A percentile compares a stretch with the other conserved stretches of the same genome.
Conservation (phyloP, 257 asterid species). For the Jaltomata sinuosa region DNA sequence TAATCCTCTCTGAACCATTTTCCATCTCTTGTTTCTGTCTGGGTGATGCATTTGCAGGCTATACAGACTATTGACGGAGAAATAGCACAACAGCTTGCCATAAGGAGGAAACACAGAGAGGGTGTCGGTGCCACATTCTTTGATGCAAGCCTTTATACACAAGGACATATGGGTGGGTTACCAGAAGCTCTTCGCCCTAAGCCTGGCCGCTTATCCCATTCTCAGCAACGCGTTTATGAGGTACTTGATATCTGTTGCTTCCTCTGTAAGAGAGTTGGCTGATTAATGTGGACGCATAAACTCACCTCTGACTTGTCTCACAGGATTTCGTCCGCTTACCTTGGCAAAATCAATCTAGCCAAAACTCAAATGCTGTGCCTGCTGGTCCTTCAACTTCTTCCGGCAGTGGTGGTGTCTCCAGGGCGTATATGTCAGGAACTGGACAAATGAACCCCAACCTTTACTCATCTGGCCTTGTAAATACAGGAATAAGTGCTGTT, state of each 20-base stretch:
- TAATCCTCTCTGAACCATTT: background rate
- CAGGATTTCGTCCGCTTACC: slow-evolving; percentile 98
- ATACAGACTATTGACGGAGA: slow-evolving; percentile 90
- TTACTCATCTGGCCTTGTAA: slow-evolving; percentile 49
- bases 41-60: slow-evolving; percentile 39
- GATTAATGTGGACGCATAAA: background rate
- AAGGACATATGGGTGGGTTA: slow-evolving; percentile 61
- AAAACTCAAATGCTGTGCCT: slow-evolving; percentile 57
- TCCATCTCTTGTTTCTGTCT: background rate
- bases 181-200: slow-evolving; percentile 97
- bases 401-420: slow-evolving; percentile 39
- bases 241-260: slow-evolving; percentile 22
- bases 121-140: slow-evolving; percentile 59
- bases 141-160: slow-evolving; percentile 62
- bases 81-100: slow-evolving; percentile 64
- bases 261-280: background rate
- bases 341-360: slow-evolving; percentile 83
- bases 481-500: slow-evolving; percentile 42
- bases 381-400: slow-evolving; percentile 59
- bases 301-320: background rate
- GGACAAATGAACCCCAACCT: slow-evolving; percentile 46
- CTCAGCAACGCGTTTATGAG: slow-evolving; percentile 98
- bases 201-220: slow-evolving; percentile 83
- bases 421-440: slow-evolving; percentile 43
- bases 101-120: slow-evolving; percentile 79